Evolutionary conservation across 2,329 filamentous ascomycete genomes (phyloP).

Genomic region (Sporothrix euskadiensis): DNA sequence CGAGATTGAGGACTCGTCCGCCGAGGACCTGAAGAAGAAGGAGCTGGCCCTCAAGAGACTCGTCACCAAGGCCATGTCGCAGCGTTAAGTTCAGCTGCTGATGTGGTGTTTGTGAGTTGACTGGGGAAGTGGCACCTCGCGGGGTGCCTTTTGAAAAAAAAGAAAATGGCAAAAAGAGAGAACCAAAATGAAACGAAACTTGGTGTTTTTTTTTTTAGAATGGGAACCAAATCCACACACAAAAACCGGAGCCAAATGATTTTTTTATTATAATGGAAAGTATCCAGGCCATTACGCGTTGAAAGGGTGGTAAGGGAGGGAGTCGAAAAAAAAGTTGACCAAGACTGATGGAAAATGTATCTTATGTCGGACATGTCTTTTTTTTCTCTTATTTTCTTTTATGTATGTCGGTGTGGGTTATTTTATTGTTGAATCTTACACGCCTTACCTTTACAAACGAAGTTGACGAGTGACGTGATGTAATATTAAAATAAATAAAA

Average conservation of each 20-base stretch:
- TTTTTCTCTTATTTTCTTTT: constrained; percentile 9
- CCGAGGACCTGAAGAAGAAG: constrained; percentile 99
- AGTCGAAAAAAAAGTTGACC: constrained; percentile 16
- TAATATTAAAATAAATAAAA: background rate
- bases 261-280: constrained; percentile 23
- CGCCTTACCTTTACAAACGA: background rate
- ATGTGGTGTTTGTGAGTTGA: background rate
- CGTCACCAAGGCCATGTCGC: constrained; percentile 97
- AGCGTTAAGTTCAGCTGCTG: constrained; percentile 71
- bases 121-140: constrained; percentile 36
- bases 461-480: background rate
- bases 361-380: constrained; percentile 21
- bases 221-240: constrained; percentile 2
- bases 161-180: constrained; percentile 17
- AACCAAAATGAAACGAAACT: constrained; percentile 8
- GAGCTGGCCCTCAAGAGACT: constrained; percentile 96
- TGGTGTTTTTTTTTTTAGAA: constrained; percentile 26
- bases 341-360: constrained; percentile 19
- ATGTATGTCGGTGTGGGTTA: constrained; percentile 22
- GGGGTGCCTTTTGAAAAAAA: background rate
- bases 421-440: constrained; percentile 14
- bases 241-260: constrained; percentile 8
- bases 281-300: background rate
- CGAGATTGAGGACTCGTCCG: constrained; percentile 86
- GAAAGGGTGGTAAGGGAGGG: background rate